phyloP scores from a whole-genome alignment of 2,329 filamentous ascomycete species.

The Eutypella sp. region DNA sequence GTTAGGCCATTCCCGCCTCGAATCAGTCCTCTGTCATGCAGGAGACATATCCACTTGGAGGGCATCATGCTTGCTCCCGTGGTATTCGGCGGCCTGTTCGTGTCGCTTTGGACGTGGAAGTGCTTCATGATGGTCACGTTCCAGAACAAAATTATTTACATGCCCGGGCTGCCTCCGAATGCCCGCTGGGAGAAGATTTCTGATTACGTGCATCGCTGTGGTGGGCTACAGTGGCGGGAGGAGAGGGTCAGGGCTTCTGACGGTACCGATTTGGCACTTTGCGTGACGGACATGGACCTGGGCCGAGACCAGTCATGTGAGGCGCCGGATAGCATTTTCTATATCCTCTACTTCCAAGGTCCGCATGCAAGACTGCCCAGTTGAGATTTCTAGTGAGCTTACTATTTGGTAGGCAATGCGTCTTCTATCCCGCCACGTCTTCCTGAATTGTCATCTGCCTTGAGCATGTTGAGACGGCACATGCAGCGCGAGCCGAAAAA shows the following conservation, averaged over 20 bases:
- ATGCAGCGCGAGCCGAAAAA: constrained; percentile 24
- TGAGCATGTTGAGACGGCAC: constrained; percentile 39
- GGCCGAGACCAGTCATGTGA: constrained; percentile 10
- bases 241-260: constrained; percentile 56
- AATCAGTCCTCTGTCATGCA: constrained; percentile 16
- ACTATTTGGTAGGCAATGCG: constrained; percentile 46
- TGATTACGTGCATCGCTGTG: constrained; percentile 56
- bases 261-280: constrained; percentile 59
- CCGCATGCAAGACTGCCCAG: constrained; percentile 17
- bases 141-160: constrained; percentile 80
- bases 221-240: constrained; percentile 63
- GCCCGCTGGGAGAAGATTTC: constrained; percentile 61
- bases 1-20: constrained; percentile 15
- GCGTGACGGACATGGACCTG: constrained; percentile 41
- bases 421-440: constrained; percentile 53
- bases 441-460: constrained; percentile 49
- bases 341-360: constrained; percentile 56
- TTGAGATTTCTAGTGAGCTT: constrained; percentile 10
- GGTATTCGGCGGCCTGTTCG: constrained; percentile 60
- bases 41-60: constrained; percentile 30
- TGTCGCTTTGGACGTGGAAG: constrained; percentile 61
- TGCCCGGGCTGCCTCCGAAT: constrained; percentile 69
- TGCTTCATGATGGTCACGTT: constrained; percentile 72
- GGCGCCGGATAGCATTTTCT: constrained; percentile 33
- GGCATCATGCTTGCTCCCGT: constrained; percentile 57